These are phyloP conservation scores for Cerioporus squamosus DNA, from an alignment of 1,284 basidiomycete genomes.

Conservation along the genomic window DNA sequence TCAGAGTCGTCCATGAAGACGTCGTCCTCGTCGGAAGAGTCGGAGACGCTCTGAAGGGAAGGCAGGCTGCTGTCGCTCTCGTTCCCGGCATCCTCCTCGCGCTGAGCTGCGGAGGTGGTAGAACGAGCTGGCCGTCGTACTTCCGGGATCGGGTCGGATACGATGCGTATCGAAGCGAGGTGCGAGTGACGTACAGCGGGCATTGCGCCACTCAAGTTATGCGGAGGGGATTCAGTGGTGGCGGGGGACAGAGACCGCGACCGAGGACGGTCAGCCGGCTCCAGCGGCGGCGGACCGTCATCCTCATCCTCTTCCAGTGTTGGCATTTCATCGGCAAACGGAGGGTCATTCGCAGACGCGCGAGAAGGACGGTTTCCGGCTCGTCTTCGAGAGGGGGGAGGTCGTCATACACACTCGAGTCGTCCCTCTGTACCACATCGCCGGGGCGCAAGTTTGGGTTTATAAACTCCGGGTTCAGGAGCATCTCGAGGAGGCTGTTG, in stretches of 20 bases:
- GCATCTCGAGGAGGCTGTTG: constrained; percentile 4
- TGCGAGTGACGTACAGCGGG: too few species aligned
- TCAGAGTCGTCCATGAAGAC: constrained; percentile 12
- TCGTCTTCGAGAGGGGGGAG: constrained; percentile 20
- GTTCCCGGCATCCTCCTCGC: constrained; percentile 10
- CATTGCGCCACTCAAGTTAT: too few species aligned
- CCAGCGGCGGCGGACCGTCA: background rate
- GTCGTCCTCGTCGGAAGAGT: constrained; percentile 27
- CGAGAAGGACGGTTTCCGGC: background rate
- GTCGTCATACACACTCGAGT: constrained; percentile 7
- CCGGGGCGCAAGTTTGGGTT: background rate
- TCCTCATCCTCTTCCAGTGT: background rate
- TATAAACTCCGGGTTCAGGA: constrained; percentile 10
- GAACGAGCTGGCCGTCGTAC: background rate
- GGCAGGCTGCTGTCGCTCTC: constrained; percentile 32
- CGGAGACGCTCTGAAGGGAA: constrained; percentile 33
- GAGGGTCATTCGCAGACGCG: background rate
- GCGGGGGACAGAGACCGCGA: too few species aligned
- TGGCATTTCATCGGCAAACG: background rate
- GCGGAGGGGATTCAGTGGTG: too few species aligned
- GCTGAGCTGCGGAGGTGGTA: background rate
- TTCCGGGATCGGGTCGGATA: background rate
- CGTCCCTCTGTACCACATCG: background rate
- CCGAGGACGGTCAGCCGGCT: background rate
- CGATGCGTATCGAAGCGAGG: too few species aligned